These are phyloP conservation scores for Aspergillus neotritici DNA, from an alignment of 2,329 filamentous ascomycete genomes.

Conservation along the genomic window DNA sequence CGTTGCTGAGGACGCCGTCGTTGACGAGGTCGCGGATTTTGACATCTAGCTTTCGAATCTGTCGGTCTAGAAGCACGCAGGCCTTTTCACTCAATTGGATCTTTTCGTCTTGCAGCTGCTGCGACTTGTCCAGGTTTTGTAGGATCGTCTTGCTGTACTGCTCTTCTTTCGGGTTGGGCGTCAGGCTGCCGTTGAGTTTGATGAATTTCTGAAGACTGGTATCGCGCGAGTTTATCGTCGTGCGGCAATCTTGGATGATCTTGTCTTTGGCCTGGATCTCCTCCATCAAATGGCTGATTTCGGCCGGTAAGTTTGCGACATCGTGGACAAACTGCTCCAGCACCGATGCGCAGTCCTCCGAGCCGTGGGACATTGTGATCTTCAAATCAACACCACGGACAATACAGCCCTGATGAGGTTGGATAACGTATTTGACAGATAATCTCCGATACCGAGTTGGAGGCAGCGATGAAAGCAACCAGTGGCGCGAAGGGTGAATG, in stretches of 20 bases:
- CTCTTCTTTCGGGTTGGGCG: constrained; percentile 60
- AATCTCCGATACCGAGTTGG: too few species aligned
- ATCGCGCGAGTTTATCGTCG: constrained; percentile 55
- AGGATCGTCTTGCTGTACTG: constrained; percentile 53
- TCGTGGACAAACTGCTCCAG: constrained; percentile 63
- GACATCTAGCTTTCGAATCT: constrained; percentile 58
- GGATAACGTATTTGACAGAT: too few species aligned
- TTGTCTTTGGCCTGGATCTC: constrained; percentile 62
- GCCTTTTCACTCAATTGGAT: constrained; percentile 57
- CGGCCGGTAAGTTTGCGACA: constrained; percentile 56
- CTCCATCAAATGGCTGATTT: constrained; percentile 61
- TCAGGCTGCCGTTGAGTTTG: constrained; percentile 56
- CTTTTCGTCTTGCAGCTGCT: constrained; percentile 58
- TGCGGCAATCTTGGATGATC: constrained; percentile 52
- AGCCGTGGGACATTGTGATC: constrained; percentile 40
- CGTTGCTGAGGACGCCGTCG: constrained; percentile 54
- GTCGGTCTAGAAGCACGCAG: constrained; percentile 54
- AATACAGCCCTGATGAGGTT: not conserved
- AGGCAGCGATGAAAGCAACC: too few species aligned
- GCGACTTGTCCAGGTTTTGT: constrained; percentile 53
- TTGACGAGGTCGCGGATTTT: constrained; percentile 56
- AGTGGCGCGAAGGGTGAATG: too few species aligned
- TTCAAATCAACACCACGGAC: not conserved
- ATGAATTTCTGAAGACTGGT: constrained; percentile 61
- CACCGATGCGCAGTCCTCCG: constrained; percentile 59